Evolutionary conservation across 306 rosid species (phyloP).

Genomic region (Comarum palustre): DNA sequence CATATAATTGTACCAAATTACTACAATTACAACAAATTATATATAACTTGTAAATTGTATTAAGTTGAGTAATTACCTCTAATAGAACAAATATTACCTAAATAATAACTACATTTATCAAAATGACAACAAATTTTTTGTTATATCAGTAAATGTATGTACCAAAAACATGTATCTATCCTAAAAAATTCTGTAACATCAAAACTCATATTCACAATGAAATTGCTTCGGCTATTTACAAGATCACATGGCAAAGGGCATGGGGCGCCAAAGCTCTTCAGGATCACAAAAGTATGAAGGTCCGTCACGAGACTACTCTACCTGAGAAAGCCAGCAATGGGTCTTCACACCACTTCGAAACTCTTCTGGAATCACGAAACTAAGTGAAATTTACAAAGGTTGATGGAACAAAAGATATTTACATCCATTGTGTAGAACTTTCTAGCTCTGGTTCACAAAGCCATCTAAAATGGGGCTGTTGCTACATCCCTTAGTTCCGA

Average conservation of each 20-base stretch:
- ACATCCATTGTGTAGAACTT: neutral
- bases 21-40: too few species aligned
- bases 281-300: neutral
- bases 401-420: neutral
- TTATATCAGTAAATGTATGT: too few species aligned
- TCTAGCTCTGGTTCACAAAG: neutral
- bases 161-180: too few species aligned
- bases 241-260: neutral
- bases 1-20: too few species aligned
- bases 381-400: neutral
- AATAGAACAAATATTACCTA: too few species aligned
- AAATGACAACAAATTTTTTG: too few species aligned
- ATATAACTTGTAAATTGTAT: too few species aligned
- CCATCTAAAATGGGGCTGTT: conserved; percentile 59
- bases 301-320: neutral
- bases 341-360: neutral
- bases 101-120: too few species aligned
- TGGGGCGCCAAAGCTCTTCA: neutral
- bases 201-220: neutral
- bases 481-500: conserved; percentile 36
- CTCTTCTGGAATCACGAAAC: neutral
- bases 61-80: too few species aligned
- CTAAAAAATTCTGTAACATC: too few species aligned
- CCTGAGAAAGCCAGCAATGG: neutral
- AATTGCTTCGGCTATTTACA: neutral